phyloP scores from a whole-genome alignment of 1,139 yeast genomes.

The Candida dubliniensis region DNA sequence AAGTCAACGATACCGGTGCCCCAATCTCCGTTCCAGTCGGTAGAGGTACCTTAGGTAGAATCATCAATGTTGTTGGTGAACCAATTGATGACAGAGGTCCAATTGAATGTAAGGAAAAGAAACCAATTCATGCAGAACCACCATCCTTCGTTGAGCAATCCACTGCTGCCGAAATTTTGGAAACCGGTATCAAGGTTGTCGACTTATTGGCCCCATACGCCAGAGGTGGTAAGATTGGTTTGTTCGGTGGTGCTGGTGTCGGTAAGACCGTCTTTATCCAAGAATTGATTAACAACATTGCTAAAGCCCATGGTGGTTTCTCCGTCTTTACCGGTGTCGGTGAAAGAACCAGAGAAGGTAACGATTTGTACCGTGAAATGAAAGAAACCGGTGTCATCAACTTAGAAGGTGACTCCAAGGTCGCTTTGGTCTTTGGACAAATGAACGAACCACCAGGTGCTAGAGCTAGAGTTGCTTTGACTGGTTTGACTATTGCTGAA shows the following conservation, averaged over 20 bases:
- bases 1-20: constrained; percentile 92
- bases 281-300: constrained; percentile 99
- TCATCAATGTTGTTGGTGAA: constrained; percentile 97
- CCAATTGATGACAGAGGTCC: constrained; percentile 99
- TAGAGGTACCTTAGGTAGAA: constrained; percentile 98
- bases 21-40: constrained; percentile 99
- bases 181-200: constrained; percentile 99
- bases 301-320: constrained; percentile 99
- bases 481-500: constrained; percentile 99
- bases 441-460: constrained; percentile 99
- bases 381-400: constrained; percentile 99
- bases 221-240: constrained; percentile 99
- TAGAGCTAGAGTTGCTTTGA: constrained; percentile 99
- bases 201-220: constrained; percentile 99
- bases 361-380: constrained; percentile 99
- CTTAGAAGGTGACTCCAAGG: constrained; percentile 99
- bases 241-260: constrained; percentile 99
- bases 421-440: constrained; percentile 99
- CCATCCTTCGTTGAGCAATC: constrained; percentile 96
- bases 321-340: constrained; percentile 99
- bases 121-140: constrained; percentile 98
- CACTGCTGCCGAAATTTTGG: constrained; percentile 95
- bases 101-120: constrained; percentile 84
- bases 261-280: constrained; percentile 99
- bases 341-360: constrained; percentile 99